These are phyloP conservation scores for Fusarium chlamydosporum DNA, from an alignment of 2,329 filamentous ascomycete species.

Conservation along the genomic window DNA sequence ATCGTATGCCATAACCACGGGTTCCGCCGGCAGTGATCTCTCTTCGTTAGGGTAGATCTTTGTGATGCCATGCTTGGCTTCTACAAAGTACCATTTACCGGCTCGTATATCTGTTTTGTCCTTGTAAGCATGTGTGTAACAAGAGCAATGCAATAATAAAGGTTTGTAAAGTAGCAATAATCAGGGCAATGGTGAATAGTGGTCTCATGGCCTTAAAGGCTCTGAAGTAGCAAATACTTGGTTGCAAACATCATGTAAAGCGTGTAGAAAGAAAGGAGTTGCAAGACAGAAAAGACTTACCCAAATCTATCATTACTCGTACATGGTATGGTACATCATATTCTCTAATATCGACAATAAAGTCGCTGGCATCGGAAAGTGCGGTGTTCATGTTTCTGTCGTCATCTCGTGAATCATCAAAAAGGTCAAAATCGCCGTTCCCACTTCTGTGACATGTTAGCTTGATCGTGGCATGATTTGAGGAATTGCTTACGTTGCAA, in stretches of 20 bases:
- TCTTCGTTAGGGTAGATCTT: slow-evolving; percentile 89
- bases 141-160: slow-evolving; percentile 6
- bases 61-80: slow-evolving; percentile 91
- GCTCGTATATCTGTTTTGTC: slow-evolving; percentile 82
- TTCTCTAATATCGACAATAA: slow-evolving; percentile 97
- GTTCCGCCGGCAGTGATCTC: slow-evolving; percentile 89
- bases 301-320: slow-evolving; percentile 95
- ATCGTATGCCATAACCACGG: slow-evolving; percentile 98
- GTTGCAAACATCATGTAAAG: slow-evolving; percentile 86
- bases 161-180: slow-evolving; percentile 51
- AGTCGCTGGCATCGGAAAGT: slow-evolving; percentile 93
- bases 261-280: background rate
- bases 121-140: slow-evolving; percentile 25
- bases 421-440: slow-evolving; percentile 91
- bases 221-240: slow-evolving; percentile 99
- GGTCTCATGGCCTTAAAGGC: slow-evolving; percentile 95
- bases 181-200: slow-evolving; percentile 90
- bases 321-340: slow-evolving; percentile 99
- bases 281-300: slow-evolving; percentile 58
- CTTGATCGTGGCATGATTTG: background rate
- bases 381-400: slow-evolving; percentile 82
- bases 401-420: slow-evolving; percentile 87
- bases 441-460: slow-evolving; percentile 63
- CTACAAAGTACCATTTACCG: slow-evolving; percentile 96
- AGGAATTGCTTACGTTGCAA: slow-evolving; percentile 77